Conservation (phyloP, 2,329 filamentous ascomycete species). For the Huntiella moniliformis region DNA sequence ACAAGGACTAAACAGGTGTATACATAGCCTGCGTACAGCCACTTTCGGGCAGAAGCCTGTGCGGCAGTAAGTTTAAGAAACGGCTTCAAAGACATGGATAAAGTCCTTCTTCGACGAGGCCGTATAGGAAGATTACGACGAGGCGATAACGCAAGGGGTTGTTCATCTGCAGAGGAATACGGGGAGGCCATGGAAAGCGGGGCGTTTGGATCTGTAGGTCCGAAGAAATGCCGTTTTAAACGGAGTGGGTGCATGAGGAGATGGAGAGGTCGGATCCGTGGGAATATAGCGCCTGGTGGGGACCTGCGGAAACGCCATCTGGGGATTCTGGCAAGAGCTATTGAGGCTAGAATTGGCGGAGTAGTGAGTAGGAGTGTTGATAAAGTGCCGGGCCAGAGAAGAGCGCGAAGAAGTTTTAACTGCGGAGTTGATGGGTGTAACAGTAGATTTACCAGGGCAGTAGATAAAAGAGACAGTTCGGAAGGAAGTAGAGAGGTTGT, state of each 20-base stretch:
- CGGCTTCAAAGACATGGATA: conserved; percentile 45
- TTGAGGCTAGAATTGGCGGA: conserved; percentile 62
- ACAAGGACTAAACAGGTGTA: conserved; percentile 49
- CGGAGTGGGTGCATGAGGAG: conserved; percentile 5
- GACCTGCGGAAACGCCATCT: conserved; percentile 68
- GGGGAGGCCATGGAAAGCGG: background rate
- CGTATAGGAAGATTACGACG: background rate
- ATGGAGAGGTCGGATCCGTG: conserved; percentile 2
- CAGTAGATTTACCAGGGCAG: conserved; percentile 63
- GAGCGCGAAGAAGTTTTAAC: conserved; percentile 61
- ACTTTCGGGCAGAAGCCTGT: conserved; percentile 61
- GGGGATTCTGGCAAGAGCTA: conserved; percentile 71
- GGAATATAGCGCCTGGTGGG: background rate
- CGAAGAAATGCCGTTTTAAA: conserved; percentile 9
- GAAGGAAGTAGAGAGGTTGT: conserved; percentile 75
- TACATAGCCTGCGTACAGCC: conserved; percentile 64
- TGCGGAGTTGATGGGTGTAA: conserved; percentile 66
- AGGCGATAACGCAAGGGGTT: background rate
- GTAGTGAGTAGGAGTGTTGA: conserved; percentile 55
- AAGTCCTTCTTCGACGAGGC: conserved; percentile 40
- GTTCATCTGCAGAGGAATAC: conserved; percentile 2
- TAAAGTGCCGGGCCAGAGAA: conserved; percentile 73
- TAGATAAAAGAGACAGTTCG: conserved; percentile 73
- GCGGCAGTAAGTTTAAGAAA: conserved; percentile 64
- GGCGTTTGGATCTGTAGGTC: conserved; percentile 10